Percentiles rank a stretch among this genome's conserved stretches.
Evolutionary conservation across 805 yeast species (phyloP).

Genomic region (Candida vartiovaarae): DNA sequence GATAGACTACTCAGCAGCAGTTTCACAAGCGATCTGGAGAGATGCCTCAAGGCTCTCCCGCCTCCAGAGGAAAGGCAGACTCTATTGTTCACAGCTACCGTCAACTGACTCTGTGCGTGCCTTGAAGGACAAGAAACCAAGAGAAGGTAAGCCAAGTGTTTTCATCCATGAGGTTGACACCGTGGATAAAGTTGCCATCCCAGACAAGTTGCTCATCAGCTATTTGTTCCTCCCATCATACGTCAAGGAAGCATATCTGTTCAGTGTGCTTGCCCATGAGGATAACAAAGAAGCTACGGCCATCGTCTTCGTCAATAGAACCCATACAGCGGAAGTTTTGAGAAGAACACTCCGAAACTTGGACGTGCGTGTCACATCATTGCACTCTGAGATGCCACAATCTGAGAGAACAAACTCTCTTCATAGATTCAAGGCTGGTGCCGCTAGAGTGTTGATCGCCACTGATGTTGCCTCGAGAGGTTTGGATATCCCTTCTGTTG

Average conservation of each 20-base stretch:
- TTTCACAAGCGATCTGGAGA: slow-evolving; percentile 69
- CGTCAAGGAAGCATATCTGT: slow-evolving; percentile 85
- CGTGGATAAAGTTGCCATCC: slow-evolving; percentile 73
- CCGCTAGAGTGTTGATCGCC: slow-evolving; percentile 87
- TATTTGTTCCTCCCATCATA: slow-evolving; percentile 79
- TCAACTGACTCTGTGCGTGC: slow-evolving; percentile 87
- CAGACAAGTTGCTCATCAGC: slow-evolving; percentile 55
- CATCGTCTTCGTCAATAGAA: slow-evolving; percentile 86
- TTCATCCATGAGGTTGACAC: slow-evolving; percentile 71
- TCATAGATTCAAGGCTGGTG: slow-evolving; percentile 90
- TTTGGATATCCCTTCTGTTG: slow-evolving; percentile 90
- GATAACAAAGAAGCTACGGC: slow-evolving; percentile 61
- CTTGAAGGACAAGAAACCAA: slow-evolving; percentile 55
- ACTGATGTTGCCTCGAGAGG: slow-evolving; percentile 98
- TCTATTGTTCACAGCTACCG: slow-evolving; percentile 88
- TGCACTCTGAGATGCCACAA: slow-evolving; percentile 95
- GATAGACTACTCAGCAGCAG: slow-evolving; percentile 83
- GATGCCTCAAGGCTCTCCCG: slow-evolving; percentile 70
- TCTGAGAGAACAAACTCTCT: slow-evolving; percentile 83
- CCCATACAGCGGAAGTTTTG: slow-evolving; percentile 82
- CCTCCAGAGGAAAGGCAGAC: slow-evolving; percentile 73
- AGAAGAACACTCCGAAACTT: slow-evolving; percentile 68
- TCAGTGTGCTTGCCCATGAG: slow-evolving; percentile 55
- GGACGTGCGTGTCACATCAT: slow-evolving; percentile 77
- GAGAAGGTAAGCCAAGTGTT: slow-evolving; percentile 46